Conservation (phyloP, 169 alveolate species). For the Besnoitia besnoiti region DNA sequence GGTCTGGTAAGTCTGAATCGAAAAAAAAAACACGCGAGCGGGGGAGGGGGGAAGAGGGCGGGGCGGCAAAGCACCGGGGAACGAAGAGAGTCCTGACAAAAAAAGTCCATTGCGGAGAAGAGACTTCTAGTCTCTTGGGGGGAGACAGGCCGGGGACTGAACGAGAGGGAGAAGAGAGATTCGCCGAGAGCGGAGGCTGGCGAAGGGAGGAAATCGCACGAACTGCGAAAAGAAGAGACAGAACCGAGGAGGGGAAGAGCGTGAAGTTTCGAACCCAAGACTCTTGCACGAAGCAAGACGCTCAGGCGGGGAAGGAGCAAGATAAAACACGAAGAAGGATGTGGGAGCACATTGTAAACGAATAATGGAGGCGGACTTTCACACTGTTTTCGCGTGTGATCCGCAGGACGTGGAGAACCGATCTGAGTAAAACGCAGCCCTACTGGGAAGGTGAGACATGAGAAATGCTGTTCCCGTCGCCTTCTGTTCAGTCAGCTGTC, state of each 20-base stretch:
- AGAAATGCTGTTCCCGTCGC: not conserved
- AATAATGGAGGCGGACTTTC: not conserved
- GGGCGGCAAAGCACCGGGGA: not conserved
- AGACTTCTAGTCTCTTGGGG: too few species aligned
- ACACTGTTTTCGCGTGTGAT: not conserved
- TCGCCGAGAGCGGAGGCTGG: too few species aligned
- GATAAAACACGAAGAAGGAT: not conserved
- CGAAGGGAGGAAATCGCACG: too few species aligned
- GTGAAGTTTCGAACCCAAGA: not conserved
- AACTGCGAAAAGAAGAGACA: not conserved
- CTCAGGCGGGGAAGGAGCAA: not conserved
- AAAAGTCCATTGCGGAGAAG: too few species aligned
- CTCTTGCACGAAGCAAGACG: not conserved
- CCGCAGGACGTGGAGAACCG: slow-evolving; percentile 81
- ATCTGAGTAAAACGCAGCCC: slow-evolving; percentile 82
- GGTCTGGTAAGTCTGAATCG: not conserved
- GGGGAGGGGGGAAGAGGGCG: not conserved
- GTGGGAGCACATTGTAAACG: not conserved
- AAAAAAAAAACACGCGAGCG: not conserved
- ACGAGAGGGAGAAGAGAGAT: too few species aligned
- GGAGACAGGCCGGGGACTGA: too few species aligned
- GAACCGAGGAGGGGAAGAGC: not conserved
- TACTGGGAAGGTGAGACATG: slow-evolving; percentile 79
- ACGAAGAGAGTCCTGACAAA: not conserved
- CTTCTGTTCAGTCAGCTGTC: not conserved